Percentiles rank a stretch among this genome's conserved stretches.
Evolutionary conservation across 1,139 yeast species (phyloP).

Genomic region (Yamadazyma pseudoaaseri): DNA sequence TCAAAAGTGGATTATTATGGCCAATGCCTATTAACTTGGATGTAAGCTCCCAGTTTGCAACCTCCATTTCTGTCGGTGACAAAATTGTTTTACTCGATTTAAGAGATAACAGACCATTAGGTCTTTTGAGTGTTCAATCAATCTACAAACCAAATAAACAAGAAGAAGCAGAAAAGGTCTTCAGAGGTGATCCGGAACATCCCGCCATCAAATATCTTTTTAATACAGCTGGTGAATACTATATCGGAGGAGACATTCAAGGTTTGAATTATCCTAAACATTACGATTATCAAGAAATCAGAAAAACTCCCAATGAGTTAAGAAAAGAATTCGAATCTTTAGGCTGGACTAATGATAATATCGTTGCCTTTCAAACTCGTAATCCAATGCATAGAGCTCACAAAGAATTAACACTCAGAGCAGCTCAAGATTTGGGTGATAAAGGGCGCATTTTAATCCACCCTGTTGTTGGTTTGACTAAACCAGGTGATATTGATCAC

Average conservation of each 20-base stretch:
- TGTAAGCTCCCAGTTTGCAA: slow-evolving; percentile 56
- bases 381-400: slow-evolving; percentile 99
- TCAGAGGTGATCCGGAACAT: slow-evolving; percentile 96
- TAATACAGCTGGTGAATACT: slow-evolving; percentile 76
- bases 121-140: slow-evolving; percentile 76
- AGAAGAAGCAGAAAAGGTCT: slow-evolving; percentile 78
- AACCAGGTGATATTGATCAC: slow-evolving; percentile 97
- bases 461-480: slow-evolving; percentile 95
- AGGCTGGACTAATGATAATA: slow-evolving; percentile 72
- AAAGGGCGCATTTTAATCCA: slow-evolving; percentile 77
- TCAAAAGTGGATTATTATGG: slow-evolving; percentile 80
- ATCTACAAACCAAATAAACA: slow-evolving; percentile 79
- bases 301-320: slow-evolving; percentile 89
- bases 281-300: slow-evolving; percentile 82
- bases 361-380: slow-evolving; percentile 97
- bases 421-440: slow-evolving; percentile 59
- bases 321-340: slow-evolving; percentile 77
- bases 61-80: slow-evolving; percentile 50
- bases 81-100: slow-evolving; percentile 76
- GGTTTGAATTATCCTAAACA: slow-evolving; percentile 85
- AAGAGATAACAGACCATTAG: slow-evolving; percentile 79
- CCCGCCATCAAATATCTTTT: slow-evolving; percentile 81
- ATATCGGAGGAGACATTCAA: slow-evolving; percentile 84
- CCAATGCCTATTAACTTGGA: slow-evolving; percentile 93
- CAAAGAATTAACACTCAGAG: slow-evolving; percentile 92